Base-by-base conservation (phyloP, 345 rosid species). In the Salix purpurea region DNA sequence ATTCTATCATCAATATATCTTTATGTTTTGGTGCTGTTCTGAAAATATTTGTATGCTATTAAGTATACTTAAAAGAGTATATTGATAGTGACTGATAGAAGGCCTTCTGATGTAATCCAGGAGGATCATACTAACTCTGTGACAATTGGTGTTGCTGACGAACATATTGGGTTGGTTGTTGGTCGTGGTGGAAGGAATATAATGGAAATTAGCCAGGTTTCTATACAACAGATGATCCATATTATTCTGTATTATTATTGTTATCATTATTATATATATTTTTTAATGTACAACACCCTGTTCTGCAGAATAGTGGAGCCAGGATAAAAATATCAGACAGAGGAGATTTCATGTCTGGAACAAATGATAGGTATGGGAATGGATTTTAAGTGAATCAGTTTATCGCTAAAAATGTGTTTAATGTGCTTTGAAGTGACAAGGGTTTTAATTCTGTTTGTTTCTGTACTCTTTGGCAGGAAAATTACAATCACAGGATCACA, bases 171-270 rank as follows among this genome's bases (percentile, higher is more conserved):
- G n/a, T 74, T 94, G 83, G 91, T 96, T 82, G 94, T 96, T 83
- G 99, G 99, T 61, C 97, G 98, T 39, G 97, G 97, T 79, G 99
- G 99, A 84, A 88, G 97, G 86, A 96, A 90, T 81, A 89, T 96
- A 72, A 86, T 90, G 92, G 98, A 94, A 73, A 96, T 96, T 77
- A 94, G 91, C 79, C 98, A 96, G 99, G 98, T 94, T 56, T 18
- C 65, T 73, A 69, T 18, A 67, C 60, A 56, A 21, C 60, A 23
- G 34, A 72, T 26, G 40, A 68, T 70, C 56, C 23, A 13, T 69
- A 71, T 69, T 30, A 58, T 75, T 56, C 40, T 42, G 13, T 67
- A 24, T 4, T 40, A 16, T 67, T 46, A 26, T 65, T 7, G 12
- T 10, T 11, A 40, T 40, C 13, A 40, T 40, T 2, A 10, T 40